phyloP scores from a whole-genome alignment of 805 yeast genomes.

The Metahyphopichia silvanorum region DNA sequence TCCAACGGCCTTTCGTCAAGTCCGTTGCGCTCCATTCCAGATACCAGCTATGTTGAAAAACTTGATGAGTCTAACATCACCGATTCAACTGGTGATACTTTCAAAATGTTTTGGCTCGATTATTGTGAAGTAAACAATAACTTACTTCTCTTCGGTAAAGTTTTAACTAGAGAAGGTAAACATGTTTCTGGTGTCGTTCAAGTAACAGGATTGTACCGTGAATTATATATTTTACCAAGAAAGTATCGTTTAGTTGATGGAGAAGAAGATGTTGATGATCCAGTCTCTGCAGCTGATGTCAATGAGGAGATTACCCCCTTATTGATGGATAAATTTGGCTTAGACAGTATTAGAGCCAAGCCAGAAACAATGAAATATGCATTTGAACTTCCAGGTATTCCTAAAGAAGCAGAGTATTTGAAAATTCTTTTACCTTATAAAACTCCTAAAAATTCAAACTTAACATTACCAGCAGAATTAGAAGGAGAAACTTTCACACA shows the following conservation, averaged over 20 bases:
- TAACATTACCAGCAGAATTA: constrained; percentile 55
- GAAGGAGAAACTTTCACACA: constrained; percentile 74
- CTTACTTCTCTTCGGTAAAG: constrained; percentile 78
- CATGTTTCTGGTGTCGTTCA: constrained; percentile 76
- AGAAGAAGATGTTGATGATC: constrained; percentile 32
- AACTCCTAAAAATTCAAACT: constrained; percentile 51
- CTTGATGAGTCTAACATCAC: constrained; percentile 21
- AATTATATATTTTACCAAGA: constrained; percentile 76
- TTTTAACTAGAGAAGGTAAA: constrained; percentile 54
- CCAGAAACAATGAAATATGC: constrained; percentile 79
- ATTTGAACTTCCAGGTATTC: constrained; percentile 79
- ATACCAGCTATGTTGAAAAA: constrained; percentile 30
- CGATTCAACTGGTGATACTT: constrained; percentile 32
- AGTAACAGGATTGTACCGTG: constrained; percentile 64
- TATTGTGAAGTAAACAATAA: constrained; percentile 72
- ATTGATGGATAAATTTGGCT: constrained; percentile 58
- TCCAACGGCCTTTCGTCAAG: constrained; percentile 10
- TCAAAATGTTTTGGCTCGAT: constrained; percentile 88
- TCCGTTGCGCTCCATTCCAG: constrained; percentile 16
- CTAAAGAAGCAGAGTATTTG: constrained; percentile 75
- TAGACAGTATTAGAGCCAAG: constrained; percentile 62
- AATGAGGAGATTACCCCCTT: constrained; percentile 73
- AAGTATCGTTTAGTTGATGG: constrained; percentile 40
- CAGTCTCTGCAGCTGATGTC: constrained; percentile 59
- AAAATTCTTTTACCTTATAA: constrained; percentile 74